A percentile compares a stretch with the other conserved stretches of the same genome.
These are phyloP conservation scores for Pseudoneurospora amorphoporcata DNA, from an alignment of 495 filamentous ascomycete genomes.

Conservation along the genomic window DNA sequence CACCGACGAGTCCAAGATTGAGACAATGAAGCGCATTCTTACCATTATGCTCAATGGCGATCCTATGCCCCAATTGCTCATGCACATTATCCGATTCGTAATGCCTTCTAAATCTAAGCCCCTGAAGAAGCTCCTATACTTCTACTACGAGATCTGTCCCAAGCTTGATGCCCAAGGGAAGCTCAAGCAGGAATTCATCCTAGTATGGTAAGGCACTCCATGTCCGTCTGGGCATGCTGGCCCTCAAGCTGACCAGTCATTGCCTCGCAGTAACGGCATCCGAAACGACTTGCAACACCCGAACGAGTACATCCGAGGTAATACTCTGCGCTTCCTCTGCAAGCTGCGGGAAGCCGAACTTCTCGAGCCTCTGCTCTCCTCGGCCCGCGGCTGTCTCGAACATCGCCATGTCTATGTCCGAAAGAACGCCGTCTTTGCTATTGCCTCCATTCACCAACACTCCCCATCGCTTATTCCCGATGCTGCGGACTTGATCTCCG, in stretches of 20 bases:
- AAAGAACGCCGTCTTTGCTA: conserved; percentile 93
- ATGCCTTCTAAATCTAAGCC: conserved; percentile 95
- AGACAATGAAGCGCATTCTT: conserved; percentile 96
- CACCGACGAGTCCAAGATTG: conserved; percentile 90
- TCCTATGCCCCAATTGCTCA: conserved; percentile 86
- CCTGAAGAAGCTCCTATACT: conserved; percentile 97
- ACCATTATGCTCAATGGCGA: conserved; percentile 98
- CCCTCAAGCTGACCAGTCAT: conserved; percentile 7
- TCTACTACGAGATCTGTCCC: conserved; percentile 98
- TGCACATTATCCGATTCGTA: conserved; percentile 99
- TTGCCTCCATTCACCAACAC: conserved; percentile 87
- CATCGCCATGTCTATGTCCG: conserved; percentile 95
- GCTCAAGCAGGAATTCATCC: conserved; percentile 97
- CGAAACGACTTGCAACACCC: conserved; percentile 93
- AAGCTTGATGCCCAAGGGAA: conserved; percentile 87
- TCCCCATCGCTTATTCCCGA: conserved; percentile 90
- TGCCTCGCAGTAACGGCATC: conserved; percentile 72
- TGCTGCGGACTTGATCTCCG: conserved; percentile 82
- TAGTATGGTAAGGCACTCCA: conserved; percentile 71
- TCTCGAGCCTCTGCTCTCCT: conserved; percentile 88
- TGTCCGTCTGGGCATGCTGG: background rate
- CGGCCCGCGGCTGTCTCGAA: conserved; percentile 82
- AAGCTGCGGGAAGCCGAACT: conserved; percentile 95
- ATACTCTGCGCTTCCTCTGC: conserved; percentile 91
- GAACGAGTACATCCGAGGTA: conserved; percentile 96